These are phyloP conservation scores for Aspergillus ostianus DNA, from an alignment of 495 filamentous ascomycete genomes.

Conservation along the genomic window DNA sequence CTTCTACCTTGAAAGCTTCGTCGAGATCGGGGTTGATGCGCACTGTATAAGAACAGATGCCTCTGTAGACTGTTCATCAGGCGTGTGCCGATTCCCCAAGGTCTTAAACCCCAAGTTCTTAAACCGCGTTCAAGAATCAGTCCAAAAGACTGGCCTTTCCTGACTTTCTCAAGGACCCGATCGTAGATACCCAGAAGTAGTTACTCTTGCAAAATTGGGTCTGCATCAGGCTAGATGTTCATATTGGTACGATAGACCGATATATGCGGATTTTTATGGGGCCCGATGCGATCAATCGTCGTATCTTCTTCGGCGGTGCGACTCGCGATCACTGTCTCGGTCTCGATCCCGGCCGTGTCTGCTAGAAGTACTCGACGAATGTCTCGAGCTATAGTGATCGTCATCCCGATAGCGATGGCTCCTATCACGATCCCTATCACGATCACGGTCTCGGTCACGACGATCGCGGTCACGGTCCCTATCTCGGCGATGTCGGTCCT, in stretches of 20 bases:
- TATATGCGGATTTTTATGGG: not conserved
- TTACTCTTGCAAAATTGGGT: not conserved
- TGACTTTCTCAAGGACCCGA: not conserved
- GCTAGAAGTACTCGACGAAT: slow-evolving; percentile 28
- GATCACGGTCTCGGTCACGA: slow-evolving; percentile 32
- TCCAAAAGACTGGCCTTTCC: not conserved
- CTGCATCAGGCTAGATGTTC: not conserved
- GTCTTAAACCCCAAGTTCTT: not conserved
- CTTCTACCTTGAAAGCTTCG: not conserved
- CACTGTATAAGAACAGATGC: not conserved
- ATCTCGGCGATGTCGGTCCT: slow-evolving; percentile 30
- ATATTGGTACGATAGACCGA: not conserved
- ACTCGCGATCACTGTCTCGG: slow-evolving; percentile 32
- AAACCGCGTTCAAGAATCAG: not conserved
- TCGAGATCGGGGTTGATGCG: not conserved
- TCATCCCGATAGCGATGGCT: slow-evolving; percentile 30
- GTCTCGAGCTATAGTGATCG: slow-evolving; percentile 36
- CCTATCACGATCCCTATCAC: slow-evolving; percentile 26
- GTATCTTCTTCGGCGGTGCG: slow-evolving; percentile 32
- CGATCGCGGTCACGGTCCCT: slow-evolving; percentile 27
- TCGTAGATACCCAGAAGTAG: not conserved
- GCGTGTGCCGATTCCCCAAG: not conserved
- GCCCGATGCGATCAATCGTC: slow-evolving; percentile 22
- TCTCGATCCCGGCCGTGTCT: slow-evolving; percentile 28
- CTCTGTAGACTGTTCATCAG: not conserved